Evolutionary conservation across 345 rosid species (phyloP), one percentile per base, ranked within the genome.

Genomic region (Citrus hindsii): DNA sequence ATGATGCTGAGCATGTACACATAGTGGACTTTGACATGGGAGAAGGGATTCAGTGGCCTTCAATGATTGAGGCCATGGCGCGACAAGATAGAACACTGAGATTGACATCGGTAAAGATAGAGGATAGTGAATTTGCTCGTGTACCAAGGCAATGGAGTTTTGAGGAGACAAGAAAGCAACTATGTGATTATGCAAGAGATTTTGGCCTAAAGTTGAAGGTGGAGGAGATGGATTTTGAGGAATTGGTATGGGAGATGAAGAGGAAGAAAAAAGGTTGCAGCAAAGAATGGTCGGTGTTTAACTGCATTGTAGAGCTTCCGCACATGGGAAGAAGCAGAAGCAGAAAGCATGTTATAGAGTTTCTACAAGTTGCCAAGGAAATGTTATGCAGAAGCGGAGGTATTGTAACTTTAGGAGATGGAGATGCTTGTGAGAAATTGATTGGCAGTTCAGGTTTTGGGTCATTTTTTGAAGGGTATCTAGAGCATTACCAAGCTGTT

Each of bases 31-130:
- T 82, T 10, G 82, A 79, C 72, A 76, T 83, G 56, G 82, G 82
- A 25, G 85, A 76, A 16, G 83, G 85, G 6, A 42, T 83, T 53
- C 85, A 83, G 37, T 83, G 85, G 85, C 61, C 85, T 67, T 55
- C 85, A 18, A 24, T 83, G 16, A 79, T 83, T 27, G 63, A 46
- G 61, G 65, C 82, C 27, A 69, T 83, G 19, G 74, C 76, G 8
- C 70, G 59, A 59, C 80, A 71, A 5, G 16, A 25, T 21, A 80
- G 62, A 48, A 32, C 64, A 8, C 53, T 83, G 9, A 83, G 32
- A 63, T 13, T 83, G 9, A 83, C 85, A 5, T 63, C 81, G 32
- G 51, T 79, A 56, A 76, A 73, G 48, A 79, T 78, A 65, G 4
- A 69, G 69, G 71, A 63, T 37, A 67, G 74, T 28, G 79, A 28